phyloP scores from a whole-genome alignment of 2,329 filamentous ascomycete species.

The Colletotrichum shisoi region DNA sequence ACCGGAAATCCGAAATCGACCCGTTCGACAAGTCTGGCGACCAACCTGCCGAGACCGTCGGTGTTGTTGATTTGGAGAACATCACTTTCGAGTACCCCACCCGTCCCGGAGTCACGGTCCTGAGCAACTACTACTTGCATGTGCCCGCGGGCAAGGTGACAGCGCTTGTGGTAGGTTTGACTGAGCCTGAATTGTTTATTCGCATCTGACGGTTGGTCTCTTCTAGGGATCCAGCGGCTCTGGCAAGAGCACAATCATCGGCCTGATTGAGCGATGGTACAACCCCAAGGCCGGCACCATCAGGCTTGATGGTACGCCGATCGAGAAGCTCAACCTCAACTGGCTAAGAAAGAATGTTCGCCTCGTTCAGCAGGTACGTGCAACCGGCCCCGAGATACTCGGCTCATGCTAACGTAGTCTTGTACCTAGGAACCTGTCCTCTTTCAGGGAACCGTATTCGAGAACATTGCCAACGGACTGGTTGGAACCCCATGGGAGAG shows the following conservation, averaged over 20 bases:
- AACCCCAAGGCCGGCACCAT: conserved; percentile 48
- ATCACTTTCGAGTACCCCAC: conserved; percentile 58
- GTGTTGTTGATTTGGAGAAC: conserved; percentile 51
- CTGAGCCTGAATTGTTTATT: background rate
- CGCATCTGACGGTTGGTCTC: background rate
- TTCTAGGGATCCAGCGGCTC: conserved; percentile 46
- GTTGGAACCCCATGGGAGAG: conserved; percentile 45
- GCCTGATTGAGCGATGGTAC: conserved; percentile 53
- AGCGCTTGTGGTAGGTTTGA: conserved; percentile 49
- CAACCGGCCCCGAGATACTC: background rate
- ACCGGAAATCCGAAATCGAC: conserved; percentile 50
- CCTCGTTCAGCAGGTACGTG: conserved; percentile 48
- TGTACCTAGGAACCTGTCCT: conserved; percentile 49
- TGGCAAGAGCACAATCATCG: conserved; percentile 53
- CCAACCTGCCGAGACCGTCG: conserved; percentile 44
- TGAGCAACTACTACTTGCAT: conserved; percentile 53
- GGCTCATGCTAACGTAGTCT: background rate
- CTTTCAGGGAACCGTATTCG: conserved; percentile 55
- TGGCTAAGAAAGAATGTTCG: conserved; percentile 52
- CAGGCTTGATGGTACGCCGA: conserved; percentile 49
- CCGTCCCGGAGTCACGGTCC: conserved; percentile 52
- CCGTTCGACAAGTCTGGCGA: conserved; percentile 48
- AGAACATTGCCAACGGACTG: conserved; percentile 61
- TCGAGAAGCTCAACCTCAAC: conserved; percentile 49
- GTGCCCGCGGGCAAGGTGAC: conserved; percentile 58